phyloP scores from a whole-genome alignment of 805 yeast species.

The Babjeviella inositovora region DNA sequence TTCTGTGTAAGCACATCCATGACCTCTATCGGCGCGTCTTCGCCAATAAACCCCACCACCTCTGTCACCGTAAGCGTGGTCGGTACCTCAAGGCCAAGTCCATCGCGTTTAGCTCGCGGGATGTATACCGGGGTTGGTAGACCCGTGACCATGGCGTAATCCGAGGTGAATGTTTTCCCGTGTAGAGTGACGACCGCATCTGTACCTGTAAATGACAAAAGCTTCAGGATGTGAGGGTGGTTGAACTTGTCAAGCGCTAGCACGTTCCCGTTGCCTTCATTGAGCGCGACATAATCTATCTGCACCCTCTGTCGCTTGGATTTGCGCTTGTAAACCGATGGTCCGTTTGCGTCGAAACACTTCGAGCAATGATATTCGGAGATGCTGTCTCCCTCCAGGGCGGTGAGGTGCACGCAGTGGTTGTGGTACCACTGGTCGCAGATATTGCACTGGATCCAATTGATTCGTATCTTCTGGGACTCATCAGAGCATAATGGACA shows the following conservation, averaged over 20 bases:
- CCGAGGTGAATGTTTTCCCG: constrained; percentile 16
- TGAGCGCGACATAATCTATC: constrained; percentile 66
- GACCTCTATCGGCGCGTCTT: constrained; percentile 51
- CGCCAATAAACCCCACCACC: constrained; percentile 45
- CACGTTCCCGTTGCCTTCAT: constrained; percentile 44
- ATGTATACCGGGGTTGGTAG: constrained; percentile 28
- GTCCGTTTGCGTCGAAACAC: constrained; percentile 30
- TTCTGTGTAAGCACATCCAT: constrained; percentile 84
- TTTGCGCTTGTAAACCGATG: constrained; percentile 28
- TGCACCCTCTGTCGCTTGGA: constrained; percentile 36
- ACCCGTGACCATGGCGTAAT: constrained; percentile 15
- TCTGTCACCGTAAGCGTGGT: constrained; percentile 32
- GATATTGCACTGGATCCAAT: constrained; percentile 43
- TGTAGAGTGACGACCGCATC: constrained; percentile 10
- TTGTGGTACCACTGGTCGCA: constrained; percentile 42
- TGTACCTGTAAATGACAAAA: constrained; percentile 8
- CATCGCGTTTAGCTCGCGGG: constrained; percentile 10
- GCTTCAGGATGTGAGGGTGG: constrained; percentile 39
- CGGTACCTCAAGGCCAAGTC: constrained; percentile 41
- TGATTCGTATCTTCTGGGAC: constrained; percentile 5
- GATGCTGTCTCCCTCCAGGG: constrained; percentile 18
- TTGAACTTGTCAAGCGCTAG: constrained; percentile 29
- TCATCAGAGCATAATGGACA: constrained; percentile 5
- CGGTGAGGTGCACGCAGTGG: constrained; percentile 23
- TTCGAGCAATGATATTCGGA: constrained; percentile 35